phyloP scores from a whole-genome alignment of 23 red algal species.

The Agarophyton chilense region DNA sequence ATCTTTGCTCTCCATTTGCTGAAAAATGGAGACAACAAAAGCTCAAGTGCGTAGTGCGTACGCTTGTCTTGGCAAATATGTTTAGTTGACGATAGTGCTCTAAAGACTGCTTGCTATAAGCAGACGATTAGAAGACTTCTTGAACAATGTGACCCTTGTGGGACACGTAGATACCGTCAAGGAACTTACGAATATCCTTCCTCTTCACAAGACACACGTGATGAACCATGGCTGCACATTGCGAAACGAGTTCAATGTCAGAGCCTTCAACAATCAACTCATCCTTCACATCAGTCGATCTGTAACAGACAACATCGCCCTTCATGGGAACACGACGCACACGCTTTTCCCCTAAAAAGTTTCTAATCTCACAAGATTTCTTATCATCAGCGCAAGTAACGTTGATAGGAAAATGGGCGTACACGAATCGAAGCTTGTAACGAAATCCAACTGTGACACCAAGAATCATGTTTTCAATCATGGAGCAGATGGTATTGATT shows the following conservation, averaged over 20 bases:
- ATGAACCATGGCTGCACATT: slow-evolving; percentile 96
- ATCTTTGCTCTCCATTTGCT: too few relatives aligned
- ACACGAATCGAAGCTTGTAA: slow-evolving; percentile 98
- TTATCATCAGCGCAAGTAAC: slow-evolving; percentile 87
- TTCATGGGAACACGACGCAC: slow-evolving; percentile 91
- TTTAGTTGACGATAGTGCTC: neutral
- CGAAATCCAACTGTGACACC: slow-evolving; percentile 89
- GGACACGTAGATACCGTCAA: slow-evolving; percentile 97
- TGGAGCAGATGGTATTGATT: slow-evolving; percentile 89
- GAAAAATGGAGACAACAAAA: neutral
- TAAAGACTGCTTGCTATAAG: neutral
- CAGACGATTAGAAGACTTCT: neutral
- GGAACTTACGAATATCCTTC: slow-evolving; percentile 99
- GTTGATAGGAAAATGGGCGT: slow-evolving; percentile 99
- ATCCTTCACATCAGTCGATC: slow-evolving; percentile 93
- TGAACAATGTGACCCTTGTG: slow-evolving; percentile 86
- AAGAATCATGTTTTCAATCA: slow-evolving; percentile 91
- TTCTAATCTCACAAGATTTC: slow-evolving; percentile 88
- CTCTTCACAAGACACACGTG: slow-evolving; percentile 90
- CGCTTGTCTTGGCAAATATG: neutral
- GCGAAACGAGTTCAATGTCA: slow-evolving; percentile 92
- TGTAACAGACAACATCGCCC: slow-evolving; percentile 77
- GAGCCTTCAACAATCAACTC: slow-evolving; percentile 91
- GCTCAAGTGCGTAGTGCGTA: neutral
- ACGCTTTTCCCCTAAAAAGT: slow-evolving; percentile 99